Base-by-base conservation (phyloP, 345 rosid genomes). In the Moricandia arvensis region DNA sequence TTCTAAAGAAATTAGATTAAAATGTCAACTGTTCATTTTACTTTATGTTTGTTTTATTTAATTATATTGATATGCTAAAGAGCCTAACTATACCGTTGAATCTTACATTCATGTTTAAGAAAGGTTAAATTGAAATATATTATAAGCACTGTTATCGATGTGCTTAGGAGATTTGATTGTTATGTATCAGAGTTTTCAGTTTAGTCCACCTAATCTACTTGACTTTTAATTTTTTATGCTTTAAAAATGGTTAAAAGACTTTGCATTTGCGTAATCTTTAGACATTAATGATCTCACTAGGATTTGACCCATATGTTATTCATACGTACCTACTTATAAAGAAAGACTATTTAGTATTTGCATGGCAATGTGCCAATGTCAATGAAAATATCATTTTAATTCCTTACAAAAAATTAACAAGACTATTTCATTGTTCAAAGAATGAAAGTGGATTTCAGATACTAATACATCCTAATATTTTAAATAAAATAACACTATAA, bases 11-110 rank as follows among this genome's bases (percentile, higher is more conserved):
- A 59, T 43, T 1, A 67, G 69, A 51, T 58, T 31, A 41, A 64
- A 33, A 29, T 64, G 75, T 71, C 80, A 58, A 77, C 62, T 71
- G 55, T 68, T 73, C 49, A 60, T 54, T 38, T 67, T 62, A 62
- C 66, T 47, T 13, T 58, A 64, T 41, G 43, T 33, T 45, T 51
- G 34, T n/a, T 16, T 61, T 45, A 6, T 12, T 47, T 27, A 26
- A 7, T 58, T 35, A 31, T 35, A 31, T 31, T 59, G 33, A 0
- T 35, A 51, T 45, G 53, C 53, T 45, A 45, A 45, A 45, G 7
- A 75, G 18, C 63, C 37, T 68, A 29, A 29, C 6, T 63, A 54
- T 6, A 63, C 58, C 70, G 59, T 76, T 71, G 66, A 76, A 63
- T 37, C 13, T 68, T 53, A 17, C n/a, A 60, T 61, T 49, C 38